These are phyloP conservation scores for Sporothrix luriei DNA, from an alignment of 2,329 filamentous ascomycete species.

Conservation along the genomic window DNA sequence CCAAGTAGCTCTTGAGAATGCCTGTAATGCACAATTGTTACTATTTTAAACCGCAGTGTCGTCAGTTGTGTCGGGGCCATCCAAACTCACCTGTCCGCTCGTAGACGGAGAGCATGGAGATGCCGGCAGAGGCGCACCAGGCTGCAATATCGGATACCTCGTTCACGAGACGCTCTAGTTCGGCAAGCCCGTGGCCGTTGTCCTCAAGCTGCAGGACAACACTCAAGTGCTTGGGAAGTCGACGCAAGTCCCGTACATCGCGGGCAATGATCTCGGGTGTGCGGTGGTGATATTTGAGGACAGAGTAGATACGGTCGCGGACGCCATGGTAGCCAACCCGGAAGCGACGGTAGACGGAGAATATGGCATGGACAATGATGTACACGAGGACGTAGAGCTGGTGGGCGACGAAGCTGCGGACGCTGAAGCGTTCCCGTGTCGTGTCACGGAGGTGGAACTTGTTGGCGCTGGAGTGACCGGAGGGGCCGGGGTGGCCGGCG, in stretches of 20 bases:
- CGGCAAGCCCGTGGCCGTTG: slow-evolving; percentile 68
- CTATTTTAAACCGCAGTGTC: too few species aligned
- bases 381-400: slow-evolving; percentile 70
- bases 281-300: slow-evolving; percentile 93
- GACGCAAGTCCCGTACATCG: slow-evolving; percentile 74
- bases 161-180: slow-evolving; percentile 80
- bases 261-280: slow-evolving; percentile 89
- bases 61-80: background rate
- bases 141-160: slow-evolving; percentile 90
- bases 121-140: slow-evolving; percentile 89
- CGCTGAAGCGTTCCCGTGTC: slow-evolving; percentile 52
- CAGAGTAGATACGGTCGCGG: slow-evolving; percentile 73
- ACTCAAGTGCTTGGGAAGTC: slow-evolving; percentile 82
- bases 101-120: slow-evolving; percentile 85
- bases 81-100: slow-evolving; percentile 75
- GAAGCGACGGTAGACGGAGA: slow-evolving; percentile 83
- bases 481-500: background rate
- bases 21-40: slow-evolving; percentile 59
- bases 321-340: slow-evolving; percentile 79
- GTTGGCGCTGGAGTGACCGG: background rate
- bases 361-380: slow-evolving; percentile 73
- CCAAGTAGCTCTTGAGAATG: slow-evolving; percentile 83
- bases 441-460: slow-evolving; percentile 30
- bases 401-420: slow-evolving; percentile 63
- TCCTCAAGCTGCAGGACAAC: slow-evolving; percentile 77